Evolutionary conservation across 106 monocot genomes (phyloP), one percentile per base, ranked within the genome.

Genomic region (Phalaenopsis equestris): DNA sequence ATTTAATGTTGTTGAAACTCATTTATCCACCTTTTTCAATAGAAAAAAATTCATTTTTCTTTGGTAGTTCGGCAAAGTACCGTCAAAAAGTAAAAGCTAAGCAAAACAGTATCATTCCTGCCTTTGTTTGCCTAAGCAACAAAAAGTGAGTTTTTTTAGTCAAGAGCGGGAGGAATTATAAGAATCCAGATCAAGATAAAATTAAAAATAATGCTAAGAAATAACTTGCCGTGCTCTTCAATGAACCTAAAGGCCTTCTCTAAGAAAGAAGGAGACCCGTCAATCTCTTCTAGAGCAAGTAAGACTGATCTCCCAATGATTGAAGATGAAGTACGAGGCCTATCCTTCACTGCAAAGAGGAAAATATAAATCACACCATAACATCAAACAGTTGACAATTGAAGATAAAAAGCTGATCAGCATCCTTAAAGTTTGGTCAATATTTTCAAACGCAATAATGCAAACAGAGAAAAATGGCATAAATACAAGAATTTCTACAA

Each of bases 171-270:
- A 12, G 12, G 6, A 45, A 24, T 11, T 11, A 2, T 39, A 41
- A 72, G 5, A 52, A 30, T 15, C 16, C 1, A 4, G 41, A 45
- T 74, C n/a, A 74, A 42, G 6, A 73, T 58, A 82, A 79, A 77
- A 56, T 16, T 80, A 30, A 82, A 79, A 73, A 56, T 16, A 82
- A 30, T 41, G 55, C n/a, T 58, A 38, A 48, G 16, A 67, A 72
- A 82, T 48, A 37, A 8, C 73, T 78, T 82, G 91, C 98, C 98
- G 85, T 94, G 57, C 61, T 91, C 78, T 84, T 99, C 98, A 80
- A 99, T 91, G 83, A 91, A 99, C 52, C 85, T 85, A 21, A 99
- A 80, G 55, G 98, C 94, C 83, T 99, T 99, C 84, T 99, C 98
- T 79, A 99, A 78, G 81, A 99, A 99, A 64, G 98, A 89, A 78